Evolutionary conservation across 106 monocot species (phyloP), one percentile per base, ranked within the genome.

Genomic region (Dioscorea zingiberensis): DNA sequence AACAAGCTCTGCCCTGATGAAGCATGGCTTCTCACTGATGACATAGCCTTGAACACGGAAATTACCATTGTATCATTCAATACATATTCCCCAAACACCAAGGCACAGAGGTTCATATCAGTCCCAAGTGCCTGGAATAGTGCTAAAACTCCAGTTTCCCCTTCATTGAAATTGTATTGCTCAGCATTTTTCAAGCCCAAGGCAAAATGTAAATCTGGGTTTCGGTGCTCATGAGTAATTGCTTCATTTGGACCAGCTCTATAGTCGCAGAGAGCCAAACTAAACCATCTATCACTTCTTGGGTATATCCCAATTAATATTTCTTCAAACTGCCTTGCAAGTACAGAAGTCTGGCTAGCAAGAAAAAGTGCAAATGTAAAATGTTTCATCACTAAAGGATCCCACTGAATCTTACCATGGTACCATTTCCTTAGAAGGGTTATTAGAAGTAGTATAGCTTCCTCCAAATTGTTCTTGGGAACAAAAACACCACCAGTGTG

Each of bases 331-430:
- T 87, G 80, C 64, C 63, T 69, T 10, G 87, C 87, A 71, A 95
- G 59, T 25, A 83, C 24, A 69, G 75, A 71, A 61, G 87, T 91
- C 49, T 91, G 87, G 27, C 76, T 69, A 64, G 87, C 90, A 38
- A 87, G 25, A 61, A 85, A 82, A 27, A 95, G 56, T 29, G 94
- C 94, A 88, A 91, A 95, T 27, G 84, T 80, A 22, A 95, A 76
- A 67, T 95, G 87, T 51, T 95, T 91, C 85, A 95, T 85, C 17
- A 95, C 63, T 12, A 87, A 84, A 7, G 90, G 83, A 81, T 95
- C 94, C 91, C 91, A 91, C 44, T 85, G 66, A 46, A 71, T 75
- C 69, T 80, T 84, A 64, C 94, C 94, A 65, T 87, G 84, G 47
- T 67, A 73, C 65, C 76, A 91, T 61, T 95, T 95, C 57, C 82